These are phyloP conservation scores for Nigrospora osmanthi DNA, from an alignment of 2,329 filamentous ascomycete genomes.

Conservation along the genomic window DNA sequence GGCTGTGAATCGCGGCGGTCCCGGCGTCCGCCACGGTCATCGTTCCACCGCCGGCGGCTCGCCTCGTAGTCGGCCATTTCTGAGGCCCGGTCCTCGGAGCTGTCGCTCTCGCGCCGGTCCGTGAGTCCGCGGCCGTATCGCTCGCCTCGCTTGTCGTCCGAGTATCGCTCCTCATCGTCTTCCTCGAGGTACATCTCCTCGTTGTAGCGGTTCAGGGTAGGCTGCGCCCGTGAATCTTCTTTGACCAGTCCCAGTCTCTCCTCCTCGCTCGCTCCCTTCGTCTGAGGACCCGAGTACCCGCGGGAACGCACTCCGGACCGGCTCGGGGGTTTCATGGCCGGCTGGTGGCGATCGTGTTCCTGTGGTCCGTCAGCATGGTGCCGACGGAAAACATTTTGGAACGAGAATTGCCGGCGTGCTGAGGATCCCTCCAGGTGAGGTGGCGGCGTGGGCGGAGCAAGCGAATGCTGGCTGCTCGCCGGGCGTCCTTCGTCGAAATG, in stretches of 20 bases:
- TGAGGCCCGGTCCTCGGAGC: not conserved
- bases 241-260: slow-evolving; percentile 78
- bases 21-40: not conserved
- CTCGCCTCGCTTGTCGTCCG: not conserved
- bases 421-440: slow-evolving; percentile 38
- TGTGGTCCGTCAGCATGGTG: slow-evolving; percentile 27
- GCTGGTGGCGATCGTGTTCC: slow-evolving; percentile 15
- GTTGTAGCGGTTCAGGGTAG: slow-evolving; percentile 26
- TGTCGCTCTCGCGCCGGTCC: not conserved
- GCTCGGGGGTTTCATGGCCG: slow-evolving; percentile 19
- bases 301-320: slow-evolving; percentile 24
- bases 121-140: not conserved
- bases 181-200: slow-evolving; percentile 25
- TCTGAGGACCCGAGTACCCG: slow-evolving; percentile 31
- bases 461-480: slow-evolving; percentile 30
- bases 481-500: slow-evolving; percentile 37
- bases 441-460: slow-evolving; percentile 53
- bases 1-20: too few species aligned
- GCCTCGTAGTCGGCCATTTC: not conserved
- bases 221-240: slow-evolving; percentile 45
- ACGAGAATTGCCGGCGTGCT: slow-evolving; percentile 78
- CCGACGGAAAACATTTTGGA: slow-evolving; percentile 74
- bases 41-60: not conserved
- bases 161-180: slow-evolving; percentile 1
- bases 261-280: slow-evolving; percentile 65